Base-by-base conservation (phyloP, 306 rosid species). In the Ormosia emarginata region DNA sequence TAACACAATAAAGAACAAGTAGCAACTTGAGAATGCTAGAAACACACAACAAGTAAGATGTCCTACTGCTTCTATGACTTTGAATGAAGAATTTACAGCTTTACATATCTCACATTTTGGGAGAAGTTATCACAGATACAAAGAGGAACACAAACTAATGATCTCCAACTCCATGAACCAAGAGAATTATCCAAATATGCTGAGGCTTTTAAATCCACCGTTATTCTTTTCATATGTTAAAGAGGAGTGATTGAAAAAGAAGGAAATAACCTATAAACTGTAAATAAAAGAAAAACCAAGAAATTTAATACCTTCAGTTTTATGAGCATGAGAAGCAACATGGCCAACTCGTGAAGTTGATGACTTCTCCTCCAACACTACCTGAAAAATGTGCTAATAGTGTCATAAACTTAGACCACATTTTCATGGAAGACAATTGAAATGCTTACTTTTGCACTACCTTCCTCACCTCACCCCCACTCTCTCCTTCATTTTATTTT, bases 331-430 rank as follows among this genome's bases (percentile, higher is more conserved):
- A 47, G 63, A 43, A 29, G 82, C 80, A 74, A 83, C 82, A 33
- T 85, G 90, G 37, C 78, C 92, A 69, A 8, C 81, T 47, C 77
- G 39, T 0, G 81, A 46, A 69, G 77, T 37, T n/a, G 86, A 63
- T 47, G 98, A 80, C 71, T 77, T 89, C 85, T 73, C 94, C 83
- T 83, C 92, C 83, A 88, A 36, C 84, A 92, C 77, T 50, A 93
- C 86, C 99, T 95, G 91, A 84, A 81, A 83, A 18, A 63, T 13
- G 50, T 3, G 10, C 11, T 30, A 64, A 43, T 41, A 52, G 52
- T 24, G 70, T 88, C 71, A 85, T 59, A 84, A 72, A 63, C 57
- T 15, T 30, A 29, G 18, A 55, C 64, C 52, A 73, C 1, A 8
- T 47, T 77, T 56, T 32, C 71, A 10, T 80, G n/a, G 8, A 56